Conservation (phyloP, 176 grass and related monocot genomes). For the Chrysopogon serrulatus region DNA sequence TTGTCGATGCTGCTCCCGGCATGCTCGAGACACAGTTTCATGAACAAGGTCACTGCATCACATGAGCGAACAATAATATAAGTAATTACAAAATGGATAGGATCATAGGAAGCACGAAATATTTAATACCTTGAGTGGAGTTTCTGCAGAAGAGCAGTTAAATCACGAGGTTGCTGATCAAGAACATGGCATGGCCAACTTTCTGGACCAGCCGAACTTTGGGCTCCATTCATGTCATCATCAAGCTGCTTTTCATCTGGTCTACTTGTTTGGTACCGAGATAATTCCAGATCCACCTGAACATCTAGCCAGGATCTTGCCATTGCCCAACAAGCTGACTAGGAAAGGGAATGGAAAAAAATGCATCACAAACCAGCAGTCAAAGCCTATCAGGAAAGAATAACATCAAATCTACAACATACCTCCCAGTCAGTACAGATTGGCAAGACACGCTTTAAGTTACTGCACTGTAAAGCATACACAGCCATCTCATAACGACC, state of each 20-base stretch:
- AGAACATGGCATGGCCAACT: conserved; percentile 88
- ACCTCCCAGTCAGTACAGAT: conserved; percentile 98
- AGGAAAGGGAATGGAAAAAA: conserved; percentile 25
- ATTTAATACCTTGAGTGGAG: conserved; percentile 83
- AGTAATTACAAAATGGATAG: background rate
- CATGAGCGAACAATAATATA: conserved; percentile 14
- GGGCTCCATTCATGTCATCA: conserved; percentile 78
- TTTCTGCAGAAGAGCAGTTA: conserved; percentile 89
- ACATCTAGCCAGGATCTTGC: conserved; percentile 91
- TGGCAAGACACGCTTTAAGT: conserved; percentile 78
- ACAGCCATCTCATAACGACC: conserved; percentile 94
- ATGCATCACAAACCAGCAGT: conserved; percentile 13
- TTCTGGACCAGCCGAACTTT: conserved; percentile 52
- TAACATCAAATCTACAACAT: conserved; percentile 22
- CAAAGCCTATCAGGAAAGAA: background rate
- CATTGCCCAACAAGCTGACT: conserved; percentile 99
- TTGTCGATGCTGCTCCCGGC: conserved; percentile 88
- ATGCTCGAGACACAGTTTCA: conserved; percentile 85
- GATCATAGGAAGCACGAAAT: background rate
- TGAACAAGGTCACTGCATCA: conserved; percentile 84
- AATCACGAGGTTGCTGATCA: conserved; percentile 92
- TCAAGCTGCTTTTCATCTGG: conserved; percentile 63
- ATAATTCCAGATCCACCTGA: conserved; percentile 81
- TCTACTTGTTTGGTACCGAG: conserved; percentile 66
- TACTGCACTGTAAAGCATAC: conserved; percentile 86